Percentiles rank a stretch among this genome's conserved stretches.
These are phyloP conservation scores for Ceratocystis variospora DNA, from an alignment of 2,329 filamentous ascomycete genomes.

Conservation along the genomic window DNA sequence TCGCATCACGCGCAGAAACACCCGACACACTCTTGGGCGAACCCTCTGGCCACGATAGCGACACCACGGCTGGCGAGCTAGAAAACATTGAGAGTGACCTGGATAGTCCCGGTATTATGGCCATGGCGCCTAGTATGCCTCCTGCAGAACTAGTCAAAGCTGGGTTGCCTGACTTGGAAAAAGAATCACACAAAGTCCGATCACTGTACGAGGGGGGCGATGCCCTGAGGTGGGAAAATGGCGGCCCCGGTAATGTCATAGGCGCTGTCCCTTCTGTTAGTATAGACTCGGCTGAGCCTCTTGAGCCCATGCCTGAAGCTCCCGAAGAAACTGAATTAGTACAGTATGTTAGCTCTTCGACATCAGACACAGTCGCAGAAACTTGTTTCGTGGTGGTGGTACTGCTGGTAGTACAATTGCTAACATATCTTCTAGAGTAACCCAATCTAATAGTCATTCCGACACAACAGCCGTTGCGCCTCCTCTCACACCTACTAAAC, in stretches of 20 bases:
- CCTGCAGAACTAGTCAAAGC: slow-evolving; percentile 41
- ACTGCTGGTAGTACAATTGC: slow-evolving; percentile 16
- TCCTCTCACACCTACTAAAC: slow-evolving; percentile 29
- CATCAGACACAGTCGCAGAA: neutral
- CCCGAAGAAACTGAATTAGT: slow-evolving; percentile 35
- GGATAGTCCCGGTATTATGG: neutral
- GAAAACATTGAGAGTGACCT: neutral
- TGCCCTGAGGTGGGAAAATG: slow-evolving; percentile 39
- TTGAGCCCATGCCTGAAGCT: slow-evolving; percentile 37
- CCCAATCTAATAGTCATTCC: slow-evolving; percentile 21
- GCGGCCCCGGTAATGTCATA: slow-evolving; percentile 21
- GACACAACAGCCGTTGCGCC: slow-evolving; percentile 30
- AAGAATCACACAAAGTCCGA: slow-evolving; percentile 54
- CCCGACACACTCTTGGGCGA: neutral
- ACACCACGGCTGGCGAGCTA: neutral
- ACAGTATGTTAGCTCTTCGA: slow-evolving; percentile 10
- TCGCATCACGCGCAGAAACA: slow-evolving; percentile 1
- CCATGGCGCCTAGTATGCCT: slow-evolving; percentile 21
- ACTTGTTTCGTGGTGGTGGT: neutral
- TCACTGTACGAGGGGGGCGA: slow-evolving; percentile 49
- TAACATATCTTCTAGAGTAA: slow-evolving; percentile 21
- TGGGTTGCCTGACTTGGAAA: slow-evolving; percentile 37
- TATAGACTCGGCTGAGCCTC: slow-evolving; percentile 28
- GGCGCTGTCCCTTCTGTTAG: neutral
- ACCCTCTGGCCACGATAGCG: neutral